Evolutionary conservation across 2,329 filamentous ascomycete genomes (phyloP), one percentile per base, ranked within the genome.

Genomic region (Westerdykella aurantiaca): DNA sequence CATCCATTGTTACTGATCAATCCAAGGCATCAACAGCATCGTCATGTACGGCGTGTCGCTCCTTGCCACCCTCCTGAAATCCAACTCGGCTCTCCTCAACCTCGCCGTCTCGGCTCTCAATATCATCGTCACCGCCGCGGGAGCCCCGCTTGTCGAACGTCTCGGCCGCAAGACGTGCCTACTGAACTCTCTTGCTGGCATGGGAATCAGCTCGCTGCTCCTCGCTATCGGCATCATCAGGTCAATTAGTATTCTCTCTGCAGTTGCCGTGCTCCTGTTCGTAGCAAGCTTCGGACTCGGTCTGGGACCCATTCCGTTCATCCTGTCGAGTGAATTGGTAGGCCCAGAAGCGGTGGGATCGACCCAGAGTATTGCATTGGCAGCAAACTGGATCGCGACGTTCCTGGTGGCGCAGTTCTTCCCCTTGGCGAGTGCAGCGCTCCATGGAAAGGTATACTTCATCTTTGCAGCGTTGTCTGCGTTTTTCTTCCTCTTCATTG

Each of bases 41-140:
- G 86, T 97, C 69, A 96, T 98, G 90, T 98, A 98, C 69, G 95
- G 90, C 2, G 93, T 97, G 5, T 89, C 87, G 0, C 81, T 98
- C 1, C 78, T 98, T 12, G 81, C 85, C 25, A 82, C 82, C 50
- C 78, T 97, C 1, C 78, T 98, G 0, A 85, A 88, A 3, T 80
- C 88, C 38, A 88, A 83, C 49, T 91, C 90, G 0, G 85, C 85
- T 0, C 71, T 94, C 1, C 77, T 98, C 41, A 95, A 91, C 43
- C 91, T 97, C 47, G 71, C 86, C 43, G 89, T 97, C 46, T 95
- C 89, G 0, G 77, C 82, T 11, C 79, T 95, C 61, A 97, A 97
- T 68, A 80, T 98, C 31, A 58, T 88, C 56, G 87, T 87, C 40
- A 97, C 93, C 0, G 73, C 87, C 14, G 79, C 79, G 3, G 91